Evolutionary conservation across 306 rosid species (phyloP).

Genomic region (Quercus parvula): DNA sequence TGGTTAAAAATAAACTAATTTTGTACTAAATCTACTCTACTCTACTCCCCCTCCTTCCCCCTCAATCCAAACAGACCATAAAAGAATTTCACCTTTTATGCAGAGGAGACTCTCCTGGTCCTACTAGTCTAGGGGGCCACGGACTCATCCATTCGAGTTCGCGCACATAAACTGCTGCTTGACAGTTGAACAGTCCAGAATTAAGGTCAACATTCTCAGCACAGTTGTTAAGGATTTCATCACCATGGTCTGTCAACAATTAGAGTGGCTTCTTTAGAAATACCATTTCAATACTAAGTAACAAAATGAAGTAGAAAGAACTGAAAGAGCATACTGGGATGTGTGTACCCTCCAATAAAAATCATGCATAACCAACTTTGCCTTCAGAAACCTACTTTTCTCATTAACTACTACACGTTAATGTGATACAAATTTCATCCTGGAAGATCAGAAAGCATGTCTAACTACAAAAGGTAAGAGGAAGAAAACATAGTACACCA

Average conservation of each 20-base stretch:
- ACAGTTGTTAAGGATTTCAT: slow-evolving; percentile 78
- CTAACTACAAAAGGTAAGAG: neutral
- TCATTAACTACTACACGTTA: neutral
- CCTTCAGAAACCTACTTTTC: neutral
- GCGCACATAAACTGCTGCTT: slow-evolving; percentile 50
- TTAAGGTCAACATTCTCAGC: slow-evolving; percentile 67
- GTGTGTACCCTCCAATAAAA: neutral
- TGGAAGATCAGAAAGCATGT: neutral
- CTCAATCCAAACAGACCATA: too few species aligned
- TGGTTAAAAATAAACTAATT: too few species aligned
- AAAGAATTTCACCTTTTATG: slow-evolving; percentile 37
- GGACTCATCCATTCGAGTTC: slow-evolving; percentile 82
- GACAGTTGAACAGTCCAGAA: slow-evolving; percentile 40
- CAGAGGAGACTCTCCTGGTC: slow-evolving; percentile 33
- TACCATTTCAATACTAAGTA: neutral
- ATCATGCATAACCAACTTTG: neutral
- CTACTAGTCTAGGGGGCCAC: slow-evolving; percentile 71
- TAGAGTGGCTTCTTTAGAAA: slow-evolving; percentile 3
- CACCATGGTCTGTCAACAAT: slow-evolving; percentile 67
- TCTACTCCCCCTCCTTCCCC: too few species aligned
- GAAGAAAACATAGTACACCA: neutral
- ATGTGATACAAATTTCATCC: neutral
- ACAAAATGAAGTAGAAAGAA: neutral
- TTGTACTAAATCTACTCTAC: too few species aligned
- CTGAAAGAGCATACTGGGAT: neutral